A percentile compares a stretch with the other conserved stretches of the same genome.
Conservation (phyloP, 495 filamentous ascomycete species). For the Penicillium taxi region DNA sequence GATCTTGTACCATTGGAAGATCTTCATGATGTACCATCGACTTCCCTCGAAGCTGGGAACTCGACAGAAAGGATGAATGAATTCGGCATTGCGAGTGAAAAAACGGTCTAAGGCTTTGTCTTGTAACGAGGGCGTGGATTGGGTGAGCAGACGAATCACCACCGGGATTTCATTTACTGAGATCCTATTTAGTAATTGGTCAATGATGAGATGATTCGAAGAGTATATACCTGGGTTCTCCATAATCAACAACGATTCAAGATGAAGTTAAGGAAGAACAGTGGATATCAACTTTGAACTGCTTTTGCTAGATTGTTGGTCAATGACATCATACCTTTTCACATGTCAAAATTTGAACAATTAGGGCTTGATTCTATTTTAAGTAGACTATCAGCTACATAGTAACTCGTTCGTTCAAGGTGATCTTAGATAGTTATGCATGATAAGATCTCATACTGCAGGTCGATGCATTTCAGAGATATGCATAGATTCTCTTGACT, state of each 20-base stretch:
- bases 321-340: no score
- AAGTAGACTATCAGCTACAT: no score
- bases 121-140: slow-evolving; percentile 57
- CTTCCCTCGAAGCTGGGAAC: slow-evolving; percentile 52
- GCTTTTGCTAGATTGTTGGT: no score
- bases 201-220: no score
- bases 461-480: no score
- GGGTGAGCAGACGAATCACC: slow-evolving; percentile 59
- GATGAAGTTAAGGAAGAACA: not conserved
- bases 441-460: not conserved
- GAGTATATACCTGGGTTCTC: slow-evolving; percentile 31
- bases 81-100: slow-evolving; percentile 61
- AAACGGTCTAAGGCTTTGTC: slow-evolving; percentile 54
- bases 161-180: slow-evolving; percentile 47
- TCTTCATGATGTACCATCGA: slow-evolving; percentile 53
- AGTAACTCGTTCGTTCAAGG: no score
- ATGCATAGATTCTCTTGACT: no score
- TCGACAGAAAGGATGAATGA: slow-evolving; percentile 74
- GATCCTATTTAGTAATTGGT: not conserved
- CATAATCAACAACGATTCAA: slow-evolving; percentile 7
- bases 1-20: slow-evolving; percentile 85
- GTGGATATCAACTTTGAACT: no score
- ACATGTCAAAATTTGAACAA: no score
- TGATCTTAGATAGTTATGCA: no score
- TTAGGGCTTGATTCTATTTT: no score